phyloP scores from a whole-genome alignment of 495 filamentous ascomycete genomes.

The Elaphomyces granulatus region DNA sequence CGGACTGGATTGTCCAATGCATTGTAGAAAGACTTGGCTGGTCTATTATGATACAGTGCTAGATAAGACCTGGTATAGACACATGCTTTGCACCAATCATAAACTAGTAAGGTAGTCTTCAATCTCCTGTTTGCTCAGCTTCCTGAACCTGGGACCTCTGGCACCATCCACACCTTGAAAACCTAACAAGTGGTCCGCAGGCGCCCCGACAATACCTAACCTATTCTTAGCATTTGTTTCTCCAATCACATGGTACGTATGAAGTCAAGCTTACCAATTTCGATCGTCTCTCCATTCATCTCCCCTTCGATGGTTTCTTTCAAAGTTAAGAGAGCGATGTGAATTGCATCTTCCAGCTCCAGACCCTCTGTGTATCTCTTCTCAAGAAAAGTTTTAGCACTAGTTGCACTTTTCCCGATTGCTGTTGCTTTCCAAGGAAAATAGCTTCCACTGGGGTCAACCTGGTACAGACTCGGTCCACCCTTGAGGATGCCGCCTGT shows the following conservation, averaged over 20 bases:
- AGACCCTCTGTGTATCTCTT: constrained; percentile 96
- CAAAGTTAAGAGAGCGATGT: constrained; percentile 92
- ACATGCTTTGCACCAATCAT: constrained; percentile 31
- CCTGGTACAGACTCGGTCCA: constrained; percentile 94
- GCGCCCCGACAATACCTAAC: constrained; percentile 83
- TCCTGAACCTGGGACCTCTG: constrained; percentile 84
- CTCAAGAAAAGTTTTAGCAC: constrained; percentile 96
- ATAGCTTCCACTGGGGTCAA: constrained; percentile 91
- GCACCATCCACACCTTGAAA: constrained; percentile 85
- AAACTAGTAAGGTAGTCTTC: constrained; percentile 98
- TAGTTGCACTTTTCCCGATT: constrained; percentile 96
- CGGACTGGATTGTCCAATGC: too few relatives aligned
- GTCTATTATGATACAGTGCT: too few relatives aligned
- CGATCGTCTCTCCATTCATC: constrained; percentile 98
- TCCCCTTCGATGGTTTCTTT: constrained; percentile 99
- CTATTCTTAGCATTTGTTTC: constrained; percentile 15
- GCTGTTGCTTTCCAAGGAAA: constrained; percentile 99
- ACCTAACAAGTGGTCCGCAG: constrained; percentile 82
- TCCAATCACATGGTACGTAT: background rate
- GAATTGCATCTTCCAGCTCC: constrained; percentile 95
- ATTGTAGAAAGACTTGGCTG: too few relatives aligned
- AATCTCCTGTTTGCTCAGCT: constrained; percentile 92
- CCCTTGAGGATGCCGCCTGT: constrained; percentile 93
- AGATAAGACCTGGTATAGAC: too few relatives aligned
- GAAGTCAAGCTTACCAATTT: constrained; percentile 58